Conservation (phyloP, 2,329 filamentous ascomycete species). For the Exophiala phaeomuriformis region DNA sequence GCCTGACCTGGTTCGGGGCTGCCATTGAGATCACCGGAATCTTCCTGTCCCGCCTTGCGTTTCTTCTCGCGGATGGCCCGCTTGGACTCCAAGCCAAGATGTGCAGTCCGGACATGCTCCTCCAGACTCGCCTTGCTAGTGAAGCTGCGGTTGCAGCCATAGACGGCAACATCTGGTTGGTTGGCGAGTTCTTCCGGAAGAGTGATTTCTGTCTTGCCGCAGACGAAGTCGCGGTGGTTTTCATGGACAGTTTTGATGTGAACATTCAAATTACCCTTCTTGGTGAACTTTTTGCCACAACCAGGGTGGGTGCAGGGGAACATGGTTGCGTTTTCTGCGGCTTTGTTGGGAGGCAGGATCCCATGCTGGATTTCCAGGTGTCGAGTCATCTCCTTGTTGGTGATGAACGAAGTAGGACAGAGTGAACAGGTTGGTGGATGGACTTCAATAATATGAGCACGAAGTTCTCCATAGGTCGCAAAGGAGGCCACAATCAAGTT, state of each 20-base stretch:
- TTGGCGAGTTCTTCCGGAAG: conserved; percentile 50
- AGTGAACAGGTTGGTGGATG: conserved; percentile 68
- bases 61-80: conserved; percentile 36
- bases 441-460: conserved; percentile 63
- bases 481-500: conserved; percentile 50
- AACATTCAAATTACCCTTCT: conserved; percentile 70
- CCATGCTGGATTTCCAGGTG: conserved; percentile 76
- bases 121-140: conserved; percentile 70
- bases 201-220: conserved; percentile 60
- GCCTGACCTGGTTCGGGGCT: background rate
- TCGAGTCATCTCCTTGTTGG: conserved; percentile 60
- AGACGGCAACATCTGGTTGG: conserved; percentile 50
- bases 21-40: conserved; percentile 14
- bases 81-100: conserved; percentile 55
- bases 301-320: conserved; percentile 56
- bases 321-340: conserved; percentile 43
- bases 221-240: conserved; percentile 66
- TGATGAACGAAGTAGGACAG: conserved; percentile 62
- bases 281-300: conserved; percentile 72
- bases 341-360: conserved; percentile 30
- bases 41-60: conserved; percentile 34
- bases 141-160: conserved; percentile 69
- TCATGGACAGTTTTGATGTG: conserved; percentile 74
- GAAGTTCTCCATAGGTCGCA: conserved; percentile 61
- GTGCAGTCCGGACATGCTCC: conserved; percentile 75